Base-by-base conservation (phyloP, 2,329 filamentous ascomycete genomes). In the Aspergillus ustus region DNA sequence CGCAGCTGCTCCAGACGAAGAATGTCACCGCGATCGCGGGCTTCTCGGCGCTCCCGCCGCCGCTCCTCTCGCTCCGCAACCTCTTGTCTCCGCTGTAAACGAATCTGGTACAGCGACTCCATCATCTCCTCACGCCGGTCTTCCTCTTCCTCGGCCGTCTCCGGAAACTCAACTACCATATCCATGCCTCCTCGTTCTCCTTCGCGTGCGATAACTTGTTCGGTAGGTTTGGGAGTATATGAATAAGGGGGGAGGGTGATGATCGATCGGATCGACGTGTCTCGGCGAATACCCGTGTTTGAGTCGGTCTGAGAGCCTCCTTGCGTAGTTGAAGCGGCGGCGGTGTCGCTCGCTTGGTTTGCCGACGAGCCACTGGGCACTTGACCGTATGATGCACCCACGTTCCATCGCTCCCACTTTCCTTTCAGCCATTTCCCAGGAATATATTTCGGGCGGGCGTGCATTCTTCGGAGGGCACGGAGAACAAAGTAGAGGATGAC, bases 171-270 rank as follows among this genome's bases (percentile, higher is more conserved):
- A 13, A 98, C 80, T 0, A 99, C 93, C 4, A 91, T 86, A 70
- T 99, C 95, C 69, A 99, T 92, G 7, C 95, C 95, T 57, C 85
- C 94, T 63, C 95, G 86, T 74, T 99, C 95, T 53, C 95, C 95
- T 76, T 96, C 95, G 5, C 93, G 86, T 7, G 89, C 95, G 52
- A 98, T 83, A 1, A 97, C 88, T 67, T 89, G 89, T 76, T 99
- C 95, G 50, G 87, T 89, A 20, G 91, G 89, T 53, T 87, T 84
- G 0, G 92, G 87, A 29, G 87, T 87, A 17, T 84, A 85, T 2
- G 90, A 89, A 75, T 99, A 99, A 0, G 91, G 86, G 0, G 95
- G 95, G 2, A 99, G 80, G 0, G 95, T 98, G 85, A 97, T 95
- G 59, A 98, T 88, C n/a, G 92, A 96, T 59, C 94, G 89, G 50